These are phyloP conservation scores for Singerocomus inundabilis DNA, from an alignment of 1,284 basidiomycete species.

Conservation along the genomic window DNA sequence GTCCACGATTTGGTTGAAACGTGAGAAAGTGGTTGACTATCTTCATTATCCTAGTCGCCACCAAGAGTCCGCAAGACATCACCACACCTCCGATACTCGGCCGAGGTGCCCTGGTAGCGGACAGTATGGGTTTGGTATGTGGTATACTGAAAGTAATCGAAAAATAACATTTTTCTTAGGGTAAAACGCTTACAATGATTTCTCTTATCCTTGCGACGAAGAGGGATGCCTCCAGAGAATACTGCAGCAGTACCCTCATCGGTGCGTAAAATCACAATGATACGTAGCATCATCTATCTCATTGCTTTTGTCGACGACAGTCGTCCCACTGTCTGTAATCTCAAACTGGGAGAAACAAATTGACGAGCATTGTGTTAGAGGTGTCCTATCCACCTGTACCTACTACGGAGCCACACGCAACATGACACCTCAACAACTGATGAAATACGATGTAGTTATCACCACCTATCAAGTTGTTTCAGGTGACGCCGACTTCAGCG, in stretches of 20 bases:
- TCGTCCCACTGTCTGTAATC: slow-evolving; percentile 82
- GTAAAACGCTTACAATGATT: slow-evolving; percentile 84
- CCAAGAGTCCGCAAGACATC: slow-evolving; percentile 69
- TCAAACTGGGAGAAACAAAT: slow-evolving; percentile 94
- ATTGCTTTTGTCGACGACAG: slow-evolving; percentile 39
- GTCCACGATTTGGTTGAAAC: slow-evolving; percentile 23
- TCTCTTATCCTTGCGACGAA: slow-evolving; percentile 76
- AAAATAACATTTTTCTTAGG: slow-evolving; percentile 41
- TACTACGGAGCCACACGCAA: slow-evolving; percentile 74
- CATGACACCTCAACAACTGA: slow-evolving; percentile 58
- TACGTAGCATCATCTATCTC: background rate
- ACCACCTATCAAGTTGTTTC: slow-evolving; percentile 74
- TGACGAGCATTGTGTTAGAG: slow-evolving; percentile 66
- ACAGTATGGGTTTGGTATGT: slow-evolving; percentile 77
- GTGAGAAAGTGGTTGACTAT: background rate
- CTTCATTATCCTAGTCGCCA: slow-evolving; percentile 54
- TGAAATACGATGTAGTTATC: slow-evolving; percentile 78
- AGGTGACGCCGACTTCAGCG: slow-evolving; percentile 27
- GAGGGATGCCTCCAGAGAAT: slow-evolving; percentile 53
- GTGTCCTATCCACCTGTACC: slow-evolving; percentile 54
- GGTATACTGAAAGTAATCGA: slow-evolving; percentile 1
- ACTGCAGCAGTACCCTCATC: slow-evolving; percentile 69
- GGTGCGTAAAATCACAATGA: slow-evolving; percentile 44
- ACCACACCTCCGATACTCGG: slow-evolving; percentile 62
- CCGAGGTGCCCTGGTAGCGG: slow-evolving; percentile 81